phyloP scores from a whole-genome alignment of 164 flowering plant species.

The Annona cherimola region DNA sequence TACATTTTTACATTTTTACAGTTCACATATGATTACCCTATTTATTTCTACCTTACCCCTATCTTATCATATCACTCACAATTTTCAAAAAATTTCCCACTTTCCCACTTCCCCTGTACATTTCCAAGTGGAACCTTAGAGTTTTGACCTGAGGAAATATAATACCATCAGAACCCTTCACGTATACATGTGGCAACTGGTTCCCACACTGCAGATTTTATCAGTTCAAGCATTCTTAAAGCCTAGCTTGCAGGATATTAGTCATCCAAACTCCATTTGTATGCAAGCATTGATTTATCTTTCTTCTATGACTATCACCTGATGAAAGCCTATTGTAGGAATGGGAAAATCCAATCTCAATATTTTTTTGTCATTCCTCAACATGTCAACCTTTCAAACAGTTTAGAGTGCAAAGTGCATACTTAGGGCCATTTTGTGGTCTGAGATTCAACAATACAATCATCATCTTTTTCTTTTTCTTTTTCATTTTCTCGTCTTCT shows the following conservation, averaged over 20 bases:
- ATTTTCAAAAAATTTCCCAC: too few species aligned
- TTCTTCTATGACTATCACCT: neutral
- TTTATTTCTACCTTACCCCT: too few species aligned
- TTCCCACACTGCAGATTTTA: neutral
- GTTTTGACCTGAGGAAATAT: neutral
- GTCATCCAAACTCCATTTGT: neutral
- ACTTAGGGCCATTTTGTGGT: neutral
- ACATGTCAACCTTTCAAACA: neutral
- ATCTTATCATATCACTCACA: too few species aligned
- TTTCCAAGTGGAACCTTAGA: neutral
- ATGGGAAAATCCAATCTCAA: neutral
- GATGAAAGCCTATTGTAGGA: neutral
- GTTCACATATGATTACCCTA: too few species aligned
- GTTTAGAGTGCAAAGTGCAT: neutral
- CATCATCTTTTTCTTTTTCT: too few species aligned
- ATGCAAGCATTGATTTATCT: neutral
- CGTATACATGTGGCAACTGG: neutral
- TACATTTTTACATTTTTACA: too few species aligned
- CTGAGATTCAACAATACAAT: too few species aligned
- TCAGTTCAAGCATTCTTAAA: neutral
- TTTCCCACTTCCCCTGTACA: too few species aligned
- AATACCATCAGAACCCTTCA: neutral
- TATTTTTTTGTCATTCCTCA: neutral
- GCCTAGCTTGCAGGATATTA: slow-evolving; percentile 1
- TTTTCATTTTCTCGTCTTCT: too few species aligned